Percentiles rank a stretch among this genome's conserved stretches.
These are phyloP conservation scores for Pythium phragmiticola DNA, from an alignment of 352 stramenopile genomes.

Conservation along the genomic window DNA sequence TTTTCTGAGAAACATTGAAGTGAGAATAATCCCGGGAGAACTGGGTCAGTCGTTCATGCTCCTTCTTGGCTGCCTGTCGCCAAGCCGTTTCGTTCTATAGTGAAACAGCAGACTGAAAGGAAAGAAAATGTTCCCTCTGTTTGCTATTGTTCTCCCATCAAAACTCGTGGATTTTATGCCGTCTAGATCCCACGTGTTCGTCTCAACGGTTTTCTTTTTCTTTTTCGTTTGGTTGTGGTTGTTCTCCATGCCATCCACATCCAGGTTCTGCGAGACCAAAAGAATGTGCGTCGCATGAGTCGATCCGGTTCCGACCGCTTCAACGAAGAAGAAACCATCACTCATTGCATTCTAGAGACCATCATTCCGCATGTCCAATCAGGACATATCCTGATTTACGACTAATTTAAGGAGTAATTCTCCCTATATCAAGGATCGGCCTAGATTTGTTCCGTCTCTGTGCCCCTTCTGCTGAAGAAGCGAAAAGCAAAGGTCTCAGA, in stretches of 20 bases:
- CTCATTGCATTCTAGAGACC: slow-evolving; percentile 11
- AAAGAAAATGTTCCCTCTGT: neutral
- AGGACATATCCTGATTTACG: slow-evolving; percentile 1
- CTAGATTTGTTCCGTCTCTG: slow-evolving; percentile 8
- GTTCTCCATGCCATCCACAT: slow-evolving; percentile 10
- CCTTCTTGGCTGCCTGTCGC: no score
- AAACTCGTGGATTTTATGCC: neutral
- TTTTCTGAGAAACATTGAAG: no score
- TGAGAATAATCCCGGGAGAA: no score
- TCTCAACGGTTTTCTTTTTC: slow-evolving; percentile 2
- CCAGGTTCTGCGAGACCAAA: neutral
- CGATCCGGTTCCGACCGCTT: slow-evolving; percentile 14
- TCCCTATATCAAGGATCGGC: neutral
- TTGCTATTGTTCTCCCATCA: slow-evolving; percentile 1
- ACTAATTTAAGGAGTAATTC: neutral
- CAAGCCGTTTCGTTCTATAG: no score
- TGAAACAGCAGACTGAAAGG: no score
- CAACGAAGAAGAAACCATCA: slow-evolving; percentile 23
- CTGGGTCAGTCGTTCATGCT: no score
- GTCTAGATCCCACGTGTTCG: neutral
- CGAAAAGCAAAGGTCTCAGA: neutral
- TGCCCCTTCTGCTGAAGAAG: slow-evolving; percentile 14
- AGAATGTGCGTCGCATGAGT: slow-evolving; percentile 8
- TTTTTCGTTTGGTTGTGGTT: slow-evolving; percentile 4
- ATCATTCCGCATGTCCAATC: neutral